These are phyloP conservation scores for Scalesia atractyloides DNA, from an alignment of 129 eudicot genomes.

Conservation along the genomic window DNA sequence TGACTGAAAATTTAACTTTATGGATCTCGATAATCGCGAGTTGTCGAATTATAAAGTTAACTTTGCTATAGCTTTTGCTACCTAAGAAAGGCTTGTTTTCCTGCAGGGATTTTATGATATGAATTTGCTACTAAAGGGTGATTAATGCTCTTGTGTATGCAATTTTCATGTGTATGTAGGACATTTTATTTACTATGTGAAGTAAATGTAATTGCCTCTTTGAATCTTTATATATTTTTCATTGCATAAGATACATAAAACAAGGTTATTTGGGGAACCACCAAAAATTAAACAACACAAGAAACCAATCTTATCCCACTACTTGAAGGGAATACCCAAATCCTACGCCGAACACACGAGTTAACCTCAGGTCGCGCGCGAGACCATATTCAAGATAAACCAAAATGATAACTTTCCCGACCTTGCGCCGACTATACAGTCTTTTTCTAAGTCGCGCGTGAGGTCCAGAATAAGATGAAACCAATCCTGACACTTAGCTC, in stretches of 20 bases:
- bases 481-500: too few relatives aligned
- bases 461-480: too few relatives aligned
- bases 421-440: too few relatives aligned
- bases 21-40: not conserved
- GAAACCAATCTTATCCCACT: too few relatives aligned
- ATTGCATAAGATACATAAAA: not conserved
- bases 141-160: conserved; percentile 32
- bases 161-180: conserved; percentile 26
- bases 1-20: not conserved
- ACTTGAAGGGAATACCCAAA: too few relatives aligned
- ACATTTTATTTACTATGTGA: not conserved
- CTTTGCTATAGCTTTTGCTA: conserved; percentile 12
- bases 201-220: not conserved
- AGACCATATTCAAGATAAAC: too few relatives aligned
- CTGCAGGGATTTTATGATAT: not conserved
- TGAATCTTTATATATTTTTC: not conserved
- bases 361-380: too few relatives aligned
- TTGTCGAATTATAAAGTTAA: not conserved
- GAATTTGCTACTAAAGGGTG: not conserved
- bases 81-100: conserved; percentile 10
- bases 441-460: too few relatives aligned
- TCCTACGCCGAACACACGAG: too few relatives aligned
- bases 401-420: too few relatives aligned
- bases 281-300: too few relatives aligned
- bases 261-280: not conserved